phyloP scores from a whole-genome alignment of 495 filamentous ascomycete genomes.

The Xylaria sp. region DNA sequence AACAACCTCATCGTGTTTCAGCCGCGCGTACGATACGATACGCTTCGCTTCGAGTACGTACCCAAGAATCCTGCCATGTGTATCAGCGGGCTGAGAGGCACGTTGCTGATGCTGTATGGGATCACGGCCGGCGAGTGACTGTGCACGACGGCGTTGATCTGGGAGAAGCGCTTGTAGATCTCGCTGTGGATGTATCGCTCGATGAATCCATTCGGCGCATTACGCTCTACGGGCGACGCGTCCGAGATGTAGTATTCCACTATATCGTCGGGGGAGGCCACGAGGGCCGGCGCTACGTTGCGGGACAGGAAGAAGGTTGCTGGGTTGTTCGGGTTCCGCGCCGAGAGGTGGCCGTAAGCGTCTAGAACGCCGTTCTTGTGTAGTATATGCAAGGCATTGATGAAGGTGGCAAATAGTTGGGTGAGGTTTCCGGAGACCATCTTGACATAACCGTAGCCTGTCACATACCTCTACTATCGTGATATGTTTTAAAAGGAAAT shows the following conservation, averaged over 20 bases:
- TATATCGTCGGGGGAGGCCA: conserved; percentile 51
- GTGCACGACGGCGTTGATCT: conserved; percentile 55
- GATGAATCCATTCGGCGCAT: conserved; percentile 43
- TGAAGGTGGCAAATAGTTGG: conserved; percentile 22
- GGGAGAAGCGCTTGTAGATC: conserved; percentile 52
- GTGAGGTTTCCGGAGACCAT: not conserved
- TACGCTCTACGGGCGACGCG: conserved; percentile 46
- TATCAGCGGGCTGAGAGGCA: conserved; percentile 48
- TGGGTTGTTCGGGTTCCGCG: conserved; percentile 51
- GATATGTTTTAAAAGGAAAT: not conserved
- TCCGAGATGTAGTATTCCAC: conserved; percentile 52
- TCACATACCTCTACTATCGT: not conserved
- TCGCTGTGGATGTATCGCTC: conserved; percentile 63
- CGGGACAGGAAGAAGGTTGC: conserved; percentile 55
- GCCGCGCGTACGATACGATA: not conserved
- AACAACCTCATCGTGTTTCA: not conserved
- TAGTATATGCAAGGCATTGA: conserved; percentile 41
- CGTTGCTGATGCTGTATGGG: conserved; percentile 51
- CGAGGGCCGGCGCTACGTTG: conserved; percentile 52
- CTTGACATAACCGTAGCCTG: not conserved
- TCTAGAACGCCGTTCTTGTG: conserved; percentile 55
- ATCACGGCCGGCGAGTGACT: conserved; percentile 55
- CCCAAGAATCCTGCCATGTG: conserved; percentile 62
- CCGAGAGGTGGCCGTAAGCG: conserved; percentile 61
- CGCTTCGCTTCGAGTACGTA: conserved; percentile 4